These are phyloP conservation scores for Microcyclospora tardicrescens DNA, from an alignment of 2,329 filamentous ascomycete genomes.

Conservation along the genomic window DNA sequence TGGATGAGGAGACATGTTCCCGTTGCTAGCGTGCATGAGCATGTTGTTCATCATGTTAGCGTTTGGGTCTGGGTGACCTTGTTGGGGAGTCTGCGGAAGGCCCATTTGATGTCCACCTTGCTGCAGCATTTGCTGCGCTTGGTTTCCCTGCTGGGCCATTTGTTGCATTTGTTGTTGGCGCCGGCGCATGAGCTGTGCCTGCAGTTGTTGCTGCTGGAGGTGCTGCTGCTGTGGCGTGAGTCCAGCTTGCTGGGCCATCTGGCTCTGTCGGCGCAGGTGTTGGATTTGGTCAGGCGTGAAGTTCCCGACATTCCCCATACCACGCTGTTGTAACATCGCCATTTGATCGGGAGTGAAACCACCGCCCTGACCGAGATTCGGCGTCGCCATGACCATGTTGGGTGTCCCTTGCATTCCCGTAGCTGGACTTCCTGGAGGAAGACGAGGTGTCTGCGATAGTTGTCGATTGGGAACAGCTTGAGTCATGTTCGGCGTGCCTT, in stretches of 20 bases:
- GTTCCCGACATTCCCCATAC: conserved; percentile 13
- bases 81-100: neutral
- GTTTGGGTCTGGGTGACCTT: neutral
- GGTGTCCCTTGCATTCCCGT: conserved; percentile 17
- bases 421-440: conserved; percentile 23
- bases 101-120: neutral
- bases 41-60: neutral
- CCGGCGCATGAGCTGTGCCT: conserved; percentile 2
- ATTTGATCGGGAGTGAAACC: conserved; percentile 20
- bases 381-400: conserved; percentile 17
- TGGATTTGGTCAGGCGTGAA: conserved; percentile 16
- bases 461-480: conserved; percentile 22
- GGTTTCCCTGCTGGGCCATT: neutral
- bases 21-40: neutral
- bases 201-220: conserved; percentile 5
- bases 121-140: neutral
- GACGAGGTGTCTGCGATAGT: conserved; percentile 25
- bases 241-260: conserved; percentile 8
- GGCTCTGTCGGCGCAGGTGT: conserved; percentile 10
- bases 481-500: conserved; percentile 25
- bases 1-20: no score
- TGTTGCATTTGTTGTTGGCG: conserved; percentile 6
- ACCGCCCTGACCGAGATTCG: conserved; percentile 14
- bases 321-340: conserved; percentile 22
- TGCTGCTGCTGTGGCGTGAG: conserved; percentile 7